Evolutionary conservation across 441 rosid species (phyloP).

Genomic region (Dalechampia spathulata): DNA sequence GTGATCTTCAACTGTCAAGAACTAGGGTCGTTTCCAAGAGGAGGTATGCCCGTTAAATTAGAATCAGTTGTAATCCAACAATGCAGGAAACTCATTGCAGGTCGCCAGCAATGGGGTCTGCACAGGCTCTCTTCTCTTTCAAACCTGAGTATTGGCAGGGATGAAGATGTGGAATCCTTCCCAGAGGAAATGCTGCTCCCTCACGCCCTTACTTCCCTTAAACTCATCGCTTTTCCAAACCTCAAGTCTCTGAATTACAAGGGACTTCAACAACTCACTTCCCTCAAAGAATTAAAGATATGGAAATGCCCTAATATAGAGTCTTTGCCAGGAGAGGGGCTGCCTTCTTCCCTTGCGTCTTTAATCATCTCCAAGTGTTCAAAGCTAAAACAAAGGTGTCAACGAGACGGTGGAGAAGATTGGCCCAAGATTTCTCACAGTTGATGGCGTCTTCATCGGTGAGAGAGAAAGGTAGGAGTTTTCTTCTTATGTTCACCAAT

Average conservation of each 20-base stretch:
- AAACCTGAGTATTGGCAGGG: conserved; percentile 23
- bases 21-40: conserved; percentile 9
- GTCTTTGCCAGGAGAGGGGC: conserved; percentile 8
- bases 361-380: conserved; percentile 15
- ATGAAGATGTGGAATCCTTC: conserved; percentile 27
- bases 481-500: too few species aligned
- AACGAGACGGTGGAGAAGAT: conserved; percentile 20
- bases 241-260: conserved; percentile 20
- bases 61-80: conserved; percentile 6
- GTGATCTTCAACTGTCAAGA: conserved; percentile 13
- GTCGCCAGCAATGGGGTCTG: conserved; percentile 9
- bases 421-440: conserved; percentile 13
- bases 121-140: conserved; percentile 26
- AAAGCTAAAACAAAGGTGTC: conserved; percentile 15
- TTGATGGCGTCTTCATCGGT: neutral
- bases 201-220: conserved; percentile 19
- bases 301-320: conserved; percentile 15
- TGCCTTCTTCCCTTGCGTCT: conserved; percentile 13
- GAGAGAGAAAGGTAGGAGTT: too few species aligned
- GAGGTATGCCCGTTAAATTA: conserved; percentile 10
- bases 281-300: conserved; percentile 29
- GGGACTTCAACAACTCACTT: conserved; percentile 30
- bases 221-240: conserved; percentile 21
- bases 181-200: conserved; percentile 39
- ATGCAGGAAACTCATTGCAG: conserved; percentile 10